Evolutionary conservation across 208 protist genomes (phyloP), one percentile per base, ranked within the genome.

Genomic region (Borovskyia barvae): DNA sequence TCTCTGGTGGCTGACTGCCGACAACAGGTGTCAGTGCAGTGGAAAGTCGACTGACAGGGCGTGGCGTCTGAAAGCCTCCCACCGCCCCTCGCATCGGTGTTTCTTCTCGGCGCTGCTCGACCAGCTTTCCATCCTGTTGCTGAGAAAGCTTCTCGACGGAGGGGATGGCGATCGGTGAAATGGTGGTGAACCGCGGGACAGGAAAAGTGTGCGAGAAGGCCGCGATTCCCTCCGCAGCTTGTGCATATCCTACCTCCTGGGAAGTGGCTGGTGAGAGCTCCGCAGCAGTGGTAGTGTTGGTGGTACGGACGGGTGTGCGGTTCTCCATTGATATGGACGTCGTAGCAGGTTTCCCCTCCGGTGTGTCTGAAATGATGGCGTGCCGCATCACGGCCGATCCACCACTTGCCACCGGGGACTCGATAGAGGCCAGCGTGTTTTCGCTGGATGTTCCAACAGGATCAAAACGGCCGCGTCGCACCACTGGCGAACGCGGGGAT

Each of bases 21-120:
- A 51, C 32, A 3, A 33, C 9, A 8, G 63, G 54, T 2, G 63
- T 63, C 14, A 56, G 52, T 1, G 54, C 29, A 33, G 19, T 32
- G 11, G 66, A 73, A 20, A 40, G 26, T 26, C 61, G 55, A 8
- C 41, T 47, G 11, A 72, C 65, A 7, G 70, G 66, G 1, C 46
- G 65, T 3, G 75, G 75, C 3, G 75, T 82, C 36, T 50, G 60
- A 28, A 82, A 82, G 41, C 77, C 75, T 0, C 63, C 63, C 15
- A 43, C 57, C 4, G 46, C 55, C 17, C 24, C 50, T 6, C 57
- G 69, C 17, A 22, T 43, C 9, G 69, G 69, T 4, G 69, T 76
- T 25, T 9, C 26, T 0, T 35, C 20, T 2, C 20, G 30, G 29
- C 19, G 26, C 30, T n/a, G n/a, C n/a, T n/a, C n/a, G n/a, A n/a